Percentiles rank a stretch among this genome's conserved stretches.
Conservation (phyloP, 208 protist genomes). For the Crithidia expoeki region DNA sequence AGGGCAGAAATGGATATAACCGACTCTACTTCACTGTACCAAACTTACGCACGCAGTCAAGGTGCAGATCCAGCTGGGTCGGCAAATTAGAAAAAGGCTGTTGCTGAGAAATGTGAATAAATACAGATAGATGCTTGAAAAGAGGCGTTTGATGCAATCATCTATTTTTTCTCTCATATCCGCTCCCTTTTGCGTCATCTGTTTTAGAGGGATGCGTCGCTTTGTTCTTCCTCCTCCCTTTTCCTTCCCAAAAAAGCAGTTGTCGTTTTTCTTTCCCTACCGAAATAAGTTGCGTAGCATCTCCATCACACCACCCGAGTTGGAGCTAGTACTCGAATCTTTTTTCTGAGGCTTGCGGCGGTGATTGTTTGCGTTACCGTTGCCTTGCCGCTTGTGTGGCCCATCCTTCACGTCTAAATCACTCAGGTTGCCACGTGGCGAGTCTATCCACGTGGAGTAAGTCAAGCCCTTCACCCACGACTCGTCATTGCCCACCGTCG, state of each 20-base stretch:
- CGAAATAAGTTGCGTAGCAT: conserved; percentile 32
- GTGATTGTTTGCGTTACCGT: not conserved
- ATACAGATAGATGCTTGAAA: too few species aligned
- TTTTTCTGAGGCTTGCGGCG: conserved; percentile 13
- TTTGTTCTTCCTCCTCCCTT: too few species aligned
- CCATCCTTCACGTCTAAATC: conserved; percentile 8
- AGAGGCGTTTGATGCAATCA: too few species aligned
- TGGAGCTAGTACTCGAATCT: conserved; percentile 15
- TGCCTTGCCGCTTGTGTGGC: conserved; percentile 41
- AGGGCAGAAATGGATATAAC: too few species aligned
- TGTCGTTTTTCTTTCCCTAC: not conserved
- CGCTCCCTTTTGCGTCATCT: too few species aligned
- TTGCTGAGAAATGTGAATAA: too few species aligned
- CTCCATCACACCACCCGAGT: conserved; percentile 23
- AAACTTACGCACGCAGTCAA: too few species aligned
- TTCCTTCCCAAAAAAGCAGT: conserved; percentile 1
- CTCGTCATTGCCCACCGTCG: conserved; percentile 47
- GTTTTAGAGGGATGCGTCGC: too few species aligned
- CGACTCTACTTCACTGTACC: too few species aligned
- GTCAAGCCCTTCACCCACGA: conserved; percentile 43
- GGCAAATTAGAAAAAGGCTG: too few species aligned
- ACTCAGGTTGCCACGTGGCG: conserved; percentile 29
- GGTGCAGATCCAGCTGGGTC: too few species aligned
- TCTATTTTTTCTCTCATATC: too few species aligned
- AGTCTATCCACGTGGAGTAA: conserved; percentile 48